A percentile compares a stretch with the other conserved stretches of the same genome.
Conservation (phyloP, 1,284 basidiomycete genomes). For the Fomitopsis pinicola region DNA sequence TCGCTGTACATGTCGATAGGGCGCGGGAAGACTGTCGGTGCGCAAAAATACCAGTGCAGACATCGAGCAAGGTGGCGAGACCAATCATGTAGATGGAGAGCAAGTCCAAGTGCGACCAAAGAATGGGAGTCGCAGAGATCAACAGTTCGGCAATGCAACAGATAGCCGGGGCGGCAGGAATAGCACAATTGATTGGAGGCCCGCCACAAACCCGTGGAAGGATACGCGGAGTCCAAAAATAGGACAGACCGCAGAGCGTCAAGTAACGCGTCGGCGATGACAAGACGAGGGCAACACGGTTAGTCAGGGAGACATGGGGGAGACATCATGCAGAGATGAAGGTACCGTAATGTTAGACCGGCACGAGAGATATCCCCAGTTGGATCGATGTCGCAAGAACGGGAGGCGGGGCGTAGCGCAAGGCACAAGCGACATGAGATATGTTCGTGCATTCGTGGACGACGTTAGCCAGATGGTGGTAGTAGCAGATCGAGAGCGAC, state of each 20-base stretch:
- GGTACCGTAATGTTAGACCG: no score
- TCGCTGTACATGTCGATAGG: slow-evolving; percentile 42
- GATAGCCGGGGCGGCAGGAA: background rate
- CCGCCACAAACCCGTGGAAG: background rate
- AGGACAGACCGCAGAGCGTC: background rate
- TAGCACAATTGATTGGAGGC: background rate
- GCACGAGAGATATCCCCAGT: no score
- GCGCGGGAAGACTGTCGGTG: slow-evolving; percentile 44
- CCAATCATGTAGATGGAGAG: background rate
- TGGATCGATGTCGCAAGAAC: no score
- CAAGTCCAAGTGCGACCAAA: background rate
- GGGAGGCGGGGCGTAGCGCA: no score
- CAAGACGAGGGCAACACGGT: no score
- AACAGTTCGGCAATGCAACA: background rate
- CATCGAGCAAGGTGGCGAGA: background rate
- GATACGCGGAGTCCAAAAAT: background rate
- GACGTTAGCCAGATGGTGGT: no score
- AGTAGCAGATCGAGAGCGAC: no score
- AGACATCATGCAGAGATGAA: no score
- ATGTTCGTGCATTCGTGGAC: no score
- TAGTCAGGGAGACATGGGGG: no score
- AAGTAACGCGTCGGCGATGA: background rate
- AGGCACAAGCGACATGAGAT: no score
- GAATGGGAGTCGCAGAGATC: background rate
- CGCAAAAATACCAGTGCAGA: background rate